These are phyloP conservation scores for Hirsutella minnesotensis DNA, from an alignment of 2,329 filamentous ascomycete genomes.

Conservation along the genomic window DNA sequence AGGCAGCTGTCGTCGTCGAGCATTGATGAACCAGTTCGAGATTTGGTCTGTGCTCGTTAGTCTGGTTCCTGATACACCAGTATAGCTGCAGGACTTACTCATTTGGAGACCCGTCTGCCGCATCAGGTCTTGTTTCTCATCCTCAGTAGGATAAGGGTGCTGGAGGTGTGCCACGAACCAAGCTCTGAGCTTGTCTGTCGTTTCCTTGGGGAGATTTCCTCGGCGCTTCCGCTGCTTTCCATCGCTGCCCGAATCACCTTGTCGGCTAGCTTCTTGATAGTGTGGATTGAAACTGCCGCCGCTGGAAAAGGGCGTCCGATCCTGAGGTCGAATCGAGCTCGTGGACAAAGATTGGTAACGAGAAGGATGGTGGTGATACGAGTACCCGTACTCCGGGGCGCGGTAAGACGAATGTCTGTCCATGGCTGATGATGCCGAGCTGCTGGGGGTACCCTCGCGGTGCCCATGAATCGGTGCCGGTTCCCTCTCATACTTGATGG, in stretches of 20 bases:
- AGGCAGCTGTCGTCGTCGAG: slow-evolving; percentile 53
- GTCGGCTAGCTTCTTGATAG: slow-evolving; percentile 31
- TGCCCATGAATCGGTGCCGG: slow-evolving; percentile 17
- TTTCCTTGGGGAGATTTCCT: slow-evolving; percentile 83
- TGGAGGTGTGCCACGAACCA: slow-evolving; percentile 72
- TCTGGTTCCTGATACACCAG: neutral
- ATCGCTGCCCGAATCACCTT: slow-evolving; percentile 29
- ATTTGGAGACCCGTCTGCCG: slow-evolving; percentile 65
- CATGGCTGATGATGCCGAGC: slow-evolving; percentile 3
- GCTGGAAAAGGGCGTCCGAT: slow-evolving; percentile 31
- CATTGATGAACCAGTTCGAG: slow-evolving; percentile 75
- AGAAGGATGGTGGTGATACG: slow-evolving; percentile 29
- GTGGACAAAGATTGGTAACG: slow-evolving; percentile 34
- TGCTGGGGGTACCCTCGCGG: slow-evolving; percentile 10
- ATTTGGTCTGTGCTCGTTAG: slow-evolving; percentile 44
- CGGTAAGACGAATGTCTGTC: slow-evolving; percentile 23
- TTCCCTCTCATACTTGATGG: slow-evolving; percentile 23
- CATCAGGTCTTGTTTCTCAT: slow-evolving; percentile 77
- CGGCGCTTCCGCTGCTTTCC: slow-evolving; percentile 51
- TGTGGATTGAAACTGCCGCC: slow-evolving; percentile 23
- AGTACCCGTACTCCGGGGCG: slow-evolving; percentile 19
- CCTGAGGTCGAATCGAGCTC: slow-evolving; percentile 29
- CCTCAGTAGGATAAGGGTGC: slow-evolving; percentile 79
- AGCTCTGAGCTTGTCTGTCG: slow-evolving; percentile 65
- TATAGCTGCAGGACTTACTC: slow-evolving; percentile 41